Conservation (phyloP, 2,329 filamentous ascomycete genomes). For the Scorias spongiosa region DNA sequence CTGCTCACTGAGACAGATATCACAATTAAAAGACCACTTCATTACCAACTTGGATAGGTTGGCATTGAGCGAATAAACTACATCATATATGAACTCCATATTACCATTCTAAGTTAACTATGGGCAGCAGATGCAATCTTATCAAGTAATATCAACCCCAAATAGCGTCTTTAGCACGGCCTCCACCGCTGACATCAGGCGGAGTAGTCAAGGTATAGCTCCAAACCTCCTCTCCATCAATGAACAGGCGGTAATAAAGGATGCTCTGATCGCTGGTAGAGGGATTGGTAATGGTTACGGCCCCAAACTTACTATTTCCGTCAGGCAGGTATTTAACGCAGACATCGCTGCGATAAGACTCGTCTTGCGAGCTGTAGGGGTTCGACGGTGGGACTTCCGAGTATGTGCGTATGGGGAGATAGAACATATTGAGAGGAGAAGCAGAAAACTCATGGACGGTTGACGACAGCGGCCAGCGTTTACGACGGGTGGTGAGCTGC, state of each 20-base stretch:
- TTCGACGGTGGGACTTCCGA: constrained; percentile 39
- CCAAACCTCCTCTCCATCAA: constrained; percentile 72
- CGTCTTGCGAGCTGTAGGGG: constrained; percentile 36
- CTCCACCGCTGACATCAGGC: constrained; percentile 23
- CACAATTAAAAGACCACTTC: background rate
- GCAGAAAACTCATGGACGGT: constrained; percentile 83
- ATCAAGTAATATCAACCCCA: constrained; percentile 21
- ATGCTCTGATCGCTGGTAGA: constrained; percentile 51
- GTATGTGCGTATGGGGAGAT: constrained; percentile 72
- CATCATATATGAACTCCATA: background rate
- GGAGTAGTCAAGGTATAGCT: constrained; percentile 36
- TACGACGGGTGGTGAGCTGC: constrained; percentile 10
- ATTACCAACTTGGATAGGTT: background rate
- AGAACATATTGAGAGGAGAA: constrained; percentile 87
- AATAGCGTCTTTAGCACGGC: constrained; percentile 30
- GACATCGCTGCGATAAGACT: constrained; percentile 44
- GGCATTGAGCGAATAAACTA: background rate
- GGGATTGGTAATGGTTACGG: constrained; percentile 59
- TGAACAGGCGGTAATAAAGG: constrained; percentile 65
- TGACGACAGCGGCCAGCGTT: constrained; percentile 43
- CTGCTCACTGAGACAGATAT: too few relatives aligned
- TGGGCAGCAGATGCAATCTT: background rate
- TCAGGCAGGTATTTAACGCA: constrained; percentile 72
- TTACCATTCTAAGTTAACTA: background rate
- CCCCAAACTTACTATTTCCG: constrained; percentile 80